Conservation (phyloP, 495 filamentous ascomycete species). For the Filosporella fistucella region DNA sequence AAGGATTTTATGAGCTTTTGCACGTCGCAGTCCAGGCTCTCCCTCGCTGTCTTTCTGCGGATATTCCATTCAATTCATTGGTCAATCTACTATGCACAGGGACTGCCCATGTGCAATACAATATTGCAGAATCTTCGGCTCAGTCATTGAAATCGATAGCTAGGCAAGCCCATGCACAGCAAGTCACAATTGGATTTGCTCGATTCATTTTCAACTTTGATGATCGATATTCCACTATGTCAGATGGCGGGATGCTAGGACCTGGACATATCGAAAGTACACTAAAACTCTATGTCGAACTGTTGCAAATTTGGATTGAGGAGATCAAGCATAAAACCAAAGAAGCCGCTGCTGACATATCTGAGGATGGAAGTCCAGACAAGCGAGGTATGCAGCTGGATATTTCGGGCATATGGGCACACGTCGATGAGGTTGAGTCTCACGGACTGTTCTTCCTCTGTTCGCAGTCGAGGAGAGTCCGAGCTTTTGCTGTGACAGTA, state of each 20-base stretch:
- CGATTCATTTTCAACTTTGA: slow-evolving; percentile 98
- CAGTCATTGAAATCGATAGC: slow-evolving; percentile 95
- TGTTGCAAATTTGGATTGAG: slow-evolving; percentile 94
- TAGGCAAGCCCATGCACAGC: slow-evolving; percentile 86
- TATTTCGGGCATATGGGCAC: slow-evolving; percentile 77
- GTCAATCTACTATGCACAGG: slow-evolving; percentile 96
- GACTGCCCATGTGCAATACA: slow-evolving; percentile 88
- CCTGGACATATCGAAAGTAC: slow-evolving; percentile 94
- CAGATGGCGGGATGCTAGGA: slow-evolving; percentile 94
- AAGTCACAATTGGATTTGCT: slow-evolving; percentile 94
- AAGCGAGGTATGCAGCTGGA: slow-evolving; percentile 73
- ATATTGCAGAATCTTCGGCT: slow-evolving; percentile 88
- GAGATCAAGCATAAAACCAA: slow-evolving; percentile 86
- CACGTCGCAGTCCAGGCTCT: slow-evolving; percentile 95
- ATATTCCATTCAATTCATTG: slow-evolving; percentile 89
- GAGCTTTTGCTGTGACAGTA: slow-evolving; percentile 87
- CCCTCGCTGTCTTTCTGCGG: slow-evolving; percentile 83
- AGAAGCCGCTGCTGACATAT: slow-evolving; percentile 59
- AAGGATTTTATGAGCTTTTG: slow-evolving; percentile 92
- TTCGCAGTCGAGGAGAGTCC: slow-evolving; percentile 85
- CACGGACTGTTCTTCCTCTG: slow-evolving; percentile 98
- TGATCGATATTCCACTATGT: slow-evolving; percentile 94
- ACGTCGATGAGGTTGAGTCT: slow-evolving; percentile 95
- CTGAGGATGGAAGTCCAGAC: slow-evolving; percentile 52
- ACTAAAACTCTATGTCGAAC: slow-evolving; percentile 84